A percentile compares a stretch with the other conserved stretches of the same genome.
Conservation (phyloP, 352 stramenopile species). For the Pythium chondricola region DNA sequence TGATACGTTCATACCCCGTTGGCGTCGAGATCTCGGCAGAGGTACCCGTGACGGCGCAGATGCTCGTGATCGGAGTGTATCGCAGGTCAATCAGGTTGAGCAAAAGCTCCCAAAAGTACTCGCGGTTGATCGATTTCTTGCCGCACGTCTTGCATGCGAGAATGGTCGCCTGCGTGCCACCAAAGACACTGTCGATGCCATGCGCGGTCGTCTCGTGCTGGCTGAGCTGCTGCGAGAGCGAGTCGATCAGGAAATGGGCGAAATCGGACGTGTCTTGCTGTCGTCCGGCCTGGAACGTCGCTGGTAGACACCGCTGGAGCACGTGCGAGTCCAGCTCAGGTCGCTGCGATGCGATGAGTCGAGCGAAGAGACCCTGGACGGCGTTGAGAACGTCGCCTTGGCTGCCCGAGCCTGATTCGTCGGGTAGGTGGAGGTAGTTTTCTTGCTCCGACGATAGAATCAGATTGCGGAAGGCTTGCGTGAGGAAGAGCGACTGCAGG, state of each 20-base stretch:
- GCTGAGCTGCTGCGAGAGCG: constrained; percentile 63
- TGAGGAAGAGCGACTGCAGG: constrained; percentile 84
- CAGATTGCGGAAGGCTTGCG: constrained; percentile 68
- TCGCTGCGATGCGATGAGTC: constrained; percentile 62
- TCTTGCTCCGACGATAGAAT: constrained; percentile 53
- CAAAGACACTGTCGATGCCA: constrained; percentile 70
- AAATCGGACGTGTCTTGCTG: constrained; percentile 87
- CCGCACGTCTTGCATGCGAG: constrained; percentile 76
- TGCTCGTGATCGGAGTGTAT: constrained; percentile 83
- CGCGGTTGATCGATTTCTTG: constrained; percentile 72
- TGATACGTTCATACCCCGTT: constrained; percentile 68
- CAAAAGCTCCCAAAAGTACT: constrained; percentile 88
- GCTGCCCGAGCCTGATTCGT: constrained; percentile 11
- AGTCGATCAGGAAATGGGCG: constrained; percentile 81
- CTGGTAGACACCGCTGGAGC: constrained; percentile 62
- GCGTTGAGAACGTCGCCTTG: constrained; percentile 42
- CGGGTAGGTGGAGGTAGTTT: constrained; percentile 29
- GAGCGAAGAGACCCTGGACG: constrained; percentile 70
- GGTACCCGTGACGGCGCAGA: constrained; percentile 65
- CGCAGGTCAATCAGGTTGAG: constrained; percentile 87
- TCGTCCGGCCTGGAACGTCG: constrained; percentile 71
- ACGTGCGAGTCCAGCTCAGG: constrained; percentile 58
- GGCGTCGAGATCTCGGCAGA: constrained; percentile 63
- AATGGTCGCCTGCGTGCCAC: constrained; percentile 75
- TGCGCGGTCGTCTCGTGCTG: constrained; percentile 48